phyloP scores from a whole-genome alignment of 2,329 filamentous ascomycete genomes.

The Claviceps lovelessii region DNA sequence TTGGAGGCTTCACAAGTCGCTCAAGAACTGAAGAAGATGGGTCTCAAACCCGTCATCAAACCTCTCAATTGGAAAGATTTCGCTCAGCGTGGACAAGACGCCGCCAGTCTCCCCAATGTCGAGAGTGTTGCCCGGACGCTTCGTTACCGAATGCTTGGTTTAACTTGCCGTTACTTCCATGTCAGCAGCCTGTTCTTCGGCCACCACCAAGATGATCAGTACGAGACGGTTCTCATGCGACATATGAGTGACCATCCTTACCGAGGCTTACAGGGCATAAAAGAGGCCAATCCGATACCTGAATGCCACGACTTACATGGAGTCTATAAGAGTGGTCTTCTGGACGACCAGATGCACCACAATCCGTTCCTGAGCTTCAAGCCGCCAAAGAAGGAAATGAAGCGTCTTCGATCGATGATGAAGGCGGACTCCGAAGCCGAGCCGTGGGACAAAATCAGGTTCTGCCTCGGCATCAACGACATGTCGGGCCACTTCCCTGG shows the following conservation, averaged over 20 bases:
- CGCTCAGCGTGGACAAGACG: slow-evolving; percentile 16
- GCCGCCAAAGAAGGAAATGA: slow-evolving; percentile 17
- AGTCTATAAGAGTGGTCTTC: slow-evolving; percentile 49
- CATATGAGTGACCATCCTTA: slow-evolving; percentile 51
- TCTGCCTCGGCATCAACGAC: slow-evolving; percentile 9
- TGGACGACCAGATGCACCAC: slow-evolving; percentile 28
- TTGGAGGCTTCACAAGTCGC: slow-evolving; percentile 37
- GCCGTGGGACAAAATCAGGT: slow-evolving; percentile 6
- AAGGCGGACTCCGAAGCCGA: slow-evolving; percentile 15
- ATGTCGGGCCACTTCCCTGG: slow-evolving; percentile 16
- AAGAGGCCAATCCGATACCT: slow-evolving; percentile 52
- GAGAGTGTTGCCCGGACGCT: slow-evolving; percentile 62
- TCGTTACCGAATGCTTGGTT: slow-evolving; percentile 59
- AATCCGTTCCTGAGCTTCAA: slow-evolving; percentile 25
- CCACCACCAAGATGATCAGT: slow-evolving; percentile 82
- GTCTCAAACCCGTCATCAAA: slow-evolving; percentile 15
- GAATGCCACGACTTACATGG: slow-evolving; percentile 67
- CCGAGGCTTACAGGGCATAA: slow-evolving; percentile 62
- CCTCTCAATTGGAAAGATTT: slow-evolving; percentile 33
- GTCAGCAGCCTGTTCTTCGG: slow-evolving; percentile 57
- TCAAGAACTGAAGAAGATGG: slow-evolving; percentile 23
- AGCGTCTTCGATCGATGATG: slow-evolving; percentile 15
- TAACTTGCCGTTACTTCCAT: slow-evolving; percentile 34
- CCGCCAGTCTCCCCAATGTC: slow-evolving; percentile 41
- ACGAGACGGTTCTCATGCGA: slow-evolving; percentile 77